phyloP scores from a whole-genome alignment of 1,284 basidiomycete genomes.

The Cutaneotrichosporon mucoides region DNA sequence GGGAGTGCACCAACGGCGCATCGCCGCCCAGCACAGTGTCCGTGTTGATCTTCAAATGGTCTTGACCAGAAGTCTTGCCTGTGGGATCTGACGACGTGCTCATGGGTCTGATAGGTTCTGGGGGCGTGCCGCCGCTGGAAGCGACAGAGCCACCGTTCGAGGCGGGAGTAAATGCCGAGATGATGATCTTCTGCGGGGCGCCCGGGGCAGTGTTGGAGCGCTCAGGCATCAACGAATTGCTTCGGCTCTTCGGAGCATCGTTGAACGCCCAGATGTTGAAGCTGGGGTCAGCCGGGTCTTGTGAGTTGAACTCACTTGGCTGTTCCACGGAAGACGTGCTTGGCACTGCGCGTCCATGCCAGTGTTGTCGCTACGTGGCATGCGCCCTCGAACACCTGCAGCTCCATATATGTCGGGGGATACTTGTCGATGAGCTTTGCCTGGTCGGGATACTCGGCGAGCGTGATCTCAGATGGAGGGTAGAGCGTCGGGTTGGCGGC shows the following conservation, averaged over 20 bases:
- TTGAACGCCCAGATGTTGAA: slow-evolving; percentile 49
- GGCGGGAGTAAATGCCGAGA: background rate
- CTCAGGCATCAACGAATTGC: background rate
- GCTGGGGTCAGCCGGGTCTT: slow-evolving; percentile 26
- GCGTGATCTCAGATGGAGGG: slow-evolving; percentile 42
- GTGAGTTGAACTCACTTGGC: slow-evolving; percentile 46
- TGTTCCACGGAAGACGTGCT: slow-evolving; percentile 46
- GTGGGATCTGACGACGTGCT: background rate
- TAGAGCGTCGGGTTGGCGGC: slow-evolving; percentile 51
- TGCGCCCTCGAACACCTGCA: slow-evolving; percentile 50
- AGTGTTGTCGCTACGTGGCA: slow-evolving; percentile 49
- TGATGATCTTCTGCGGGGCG: background rate
- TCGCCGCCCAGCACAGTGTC: too few species aligned
- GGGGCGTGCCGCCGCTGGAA: background rate
- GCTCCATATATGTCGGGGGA: slow-evolving; percentile 52
- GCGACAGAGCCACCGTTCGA: too few species aligned
- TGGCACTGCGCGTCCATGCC: slow-evolving; percentile 45
- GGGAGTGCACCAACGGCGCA: too few species aligned
- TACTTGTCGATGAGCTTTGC: slow-evolving; percentile 44
- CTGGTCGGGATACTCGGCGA: slow-evolving; percentile 48
- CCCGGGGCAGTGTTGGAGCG: background rate
- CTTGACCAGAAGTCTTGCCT: too few species aligned
- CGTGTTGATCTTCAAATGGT: too few species aligned
- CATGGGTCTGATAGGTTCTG: background rate
- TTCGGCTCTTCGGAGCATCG: slow-evolving; percentile 27